phyloP scores from a whole-genome alignment of 2,329 filamentous ascomycete species.

The Diplocarpon rosae region DNA sequence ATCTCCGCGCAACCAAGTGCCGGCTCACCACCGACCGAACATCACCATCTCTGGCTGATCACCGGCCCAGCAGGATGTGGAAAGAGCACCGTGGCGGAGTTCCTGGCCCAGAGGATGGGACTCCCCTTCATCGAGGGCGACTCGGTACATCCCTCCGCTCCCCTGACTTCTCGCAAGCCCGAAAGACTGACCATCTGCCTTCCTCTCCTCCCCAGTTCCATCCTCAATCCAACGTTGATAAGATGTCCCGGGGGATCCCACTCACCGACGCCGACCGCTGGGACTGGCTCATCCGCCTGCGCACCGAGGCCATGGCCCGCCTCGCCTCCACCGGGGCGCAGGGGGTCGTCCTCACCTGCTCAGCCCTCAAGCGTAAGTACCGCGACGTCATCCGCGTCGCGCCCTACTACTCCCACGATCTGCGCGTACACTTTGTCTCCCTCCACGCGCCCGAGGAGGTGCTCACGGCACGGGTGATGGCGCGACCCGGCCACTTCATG shows the following conservation, averaged over 20 bases:
- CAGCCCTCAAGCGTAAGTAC: conserved; percentile 93
- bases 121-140: conserved; percentile 70
- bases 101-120: conserved; percentile 49
- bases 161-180: not conserved
- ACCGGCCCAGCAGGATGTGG: conserved; percentile 71
- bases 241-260: conserved; percentile 77
- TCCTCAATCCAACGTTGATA: conserved; percentile 69
- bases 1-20: not conserved
- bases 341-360: conserved; percentile 92
- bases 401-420: conserved; percentile 59
- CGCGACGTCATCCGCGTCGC: conserved; percentile 81
- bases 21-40: conserved; percentile 16
- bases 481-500: conserved; percentile 84
- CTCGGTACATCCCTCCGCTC: conserved; percentile 41
- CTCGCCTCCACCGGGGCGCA: conserved; percentile 39
- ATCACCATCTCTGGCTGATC: conserved; percentile 68
- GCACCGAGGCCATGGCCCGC: conserved; percentile 51
- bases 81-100: conserved; percentile 63
- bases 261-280: conserved; percentile 89
- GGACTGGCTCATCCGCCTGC: conserved; percentile 84
- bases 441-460: conserved; percentile 67
- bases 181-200: conserved; percentile 6
- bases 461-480: conserved; percentile 63
- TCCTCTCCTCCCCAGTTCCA: too few relatives aligned
- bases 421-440: conserved; percentile 88